A percentile compares a stretch with the other conserved stretches of the same genome.
These are phyloP conservation scores for Suillus subluteus DNA, from an alignment of 768 basidiomycete genomes.

Conservation along the genomic window DNA sequence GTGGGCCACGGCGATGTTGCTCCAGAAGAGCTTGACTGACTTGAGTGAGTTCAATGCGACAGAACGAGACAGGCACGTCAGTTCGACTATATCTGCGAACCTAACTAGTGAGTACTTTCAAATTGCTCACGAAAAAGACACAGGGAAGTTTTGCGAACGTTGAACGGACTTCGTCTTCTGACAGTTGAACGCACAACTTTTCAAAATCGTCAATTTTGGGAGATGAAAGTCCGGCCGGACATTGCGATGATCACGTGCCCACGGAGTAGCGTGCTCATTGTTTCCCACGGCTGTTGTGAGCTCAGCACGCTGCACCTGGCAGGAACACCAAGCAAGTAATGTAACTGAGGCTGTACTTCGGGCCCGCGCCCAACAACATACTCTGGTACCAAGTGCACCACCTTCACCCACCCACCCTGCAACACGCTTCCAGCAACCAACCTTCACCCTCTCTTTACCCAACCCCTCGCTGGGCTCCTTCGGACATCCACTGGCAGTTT, in stretches of 20 bases:
- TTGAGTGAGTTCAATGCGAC: conserved; percentile 9
- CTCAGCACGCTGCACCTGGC: too few relatives aligned
- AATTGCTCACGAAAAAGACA: neutral
- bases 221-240: too few relatives aligned
- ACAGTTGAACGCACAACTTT: too few relatives aligned
- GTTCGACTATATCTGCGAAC: neutral
- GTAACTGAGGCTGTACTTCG: too few relatives aligned
- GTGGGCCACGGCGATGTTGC: conserved; percentile 36
- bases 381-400: too few relatives aligned
- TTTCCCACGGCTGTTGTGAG: too few relatives aligned
- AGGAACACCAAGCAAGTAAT: too few relatives aligned
- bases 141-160: neutral
- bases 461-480: neutral
- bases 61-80: neutral
- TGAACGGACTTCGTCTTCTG: neutral
- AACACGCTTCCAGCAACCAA: neutral
- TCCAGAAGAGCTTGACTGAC: conserved; percentile 19
- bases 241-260: too few relatives aligned
- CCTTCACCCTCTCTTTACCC: neutral
- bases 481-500: neutral
- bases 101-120: neutral
- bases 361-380: too few relatives aligned
- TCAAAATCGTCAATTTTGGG: too few relatives aligned
- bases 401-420: too few relatives aligned
- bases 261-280: too few relatives aligned